phyloP scores from a whole-genome alignment of 108 stramenopile species.

The Hondaea fermentalgiana region DNA sequence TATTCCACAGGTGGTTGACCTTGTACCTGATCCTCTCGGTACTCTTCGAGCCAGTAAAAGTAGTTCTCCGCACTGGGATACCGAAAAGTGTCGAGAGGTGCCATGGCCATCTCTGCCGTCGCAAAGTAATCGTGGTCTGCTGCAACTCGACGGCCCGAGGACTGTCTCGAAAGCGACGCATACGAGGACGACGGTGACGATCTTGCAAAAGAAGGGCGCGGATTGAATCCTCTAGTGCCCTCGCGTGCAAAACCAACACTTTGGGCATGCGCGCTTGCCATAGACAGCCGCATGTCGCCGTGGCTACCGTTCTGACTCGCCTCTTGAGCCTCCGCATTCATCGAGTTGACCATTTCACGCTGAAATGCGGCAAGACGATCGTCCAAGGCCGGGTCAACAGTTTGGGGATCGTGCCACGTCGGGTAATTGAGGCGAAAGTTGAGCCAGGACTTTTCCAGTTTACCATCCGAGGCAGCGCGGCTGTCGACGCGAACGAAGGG shows the following conservation, averaged over 20 bases:
- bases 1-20: too few species aligned
- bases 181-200: too few species aligned
- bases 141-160: not conserved
- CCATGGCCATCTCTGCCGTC: not conserved
- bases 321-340: too few species aligned
- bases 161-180: not conserved
- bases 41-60: conserved; percentile 17
- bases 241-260: too few species aligned
- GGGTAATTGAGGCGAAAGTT: conserved; percentile 4
- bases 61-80: conserved; percentile 7
- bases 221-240: too few species aligned
- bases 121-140: conserved; percentile 6
- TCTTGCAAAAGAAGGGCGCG: too few species aligned
- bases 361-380: not conserved
- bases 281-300: too few species aligned
- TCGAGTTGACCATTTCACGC: not conserved
- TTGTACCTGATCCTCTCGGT: not conserved
- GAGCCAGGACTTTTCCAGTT: conserved; percentile 41
- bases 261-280: too few species aligned
- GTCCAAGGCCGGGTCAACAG: not conserved
- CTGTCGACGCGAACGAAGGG: not conserved
- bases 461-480: conserved; percentile 22
- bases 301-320: too few species aligned
- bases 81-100: not conserved
- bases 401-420: not conserved